Conservation (phyloP, 2,329 filamentous ascomycete species). For the Zasmidium cellare region DNA sequence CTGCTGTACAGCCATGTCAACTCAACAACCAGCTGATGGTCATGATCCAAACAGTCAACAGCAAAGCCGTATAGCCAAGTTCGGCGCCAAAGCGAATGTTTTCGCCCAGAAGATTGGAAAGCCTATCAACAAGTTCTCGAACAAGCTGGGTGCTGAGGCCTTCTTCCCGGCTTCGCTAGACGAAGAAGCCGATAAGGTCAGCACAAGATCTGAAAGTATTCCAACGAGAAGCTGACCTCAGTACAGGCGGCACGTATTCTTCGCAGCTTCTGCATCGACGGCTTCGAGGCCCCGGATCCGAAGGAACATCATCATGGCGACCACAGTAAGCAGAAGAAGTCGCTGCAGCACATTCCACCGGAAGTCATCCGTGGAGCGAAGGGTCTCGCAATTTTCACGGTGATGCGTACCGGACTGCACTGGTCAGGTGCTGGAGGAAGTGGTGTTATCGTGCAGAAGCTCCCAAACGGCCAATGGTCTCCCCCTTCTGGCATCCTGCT, state of each 20-base stretch:
- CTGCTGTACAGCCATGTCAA: too few species aligned
- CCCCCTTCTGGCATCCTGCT: constrained; percentile 85
- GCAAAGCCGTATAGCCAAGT: background rate
- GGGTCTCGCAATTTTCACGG: constrained; percentile 88
- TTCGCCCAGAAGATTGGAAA: constrained; percentile 66
- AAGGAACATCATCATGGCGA: constrained; percentile 7
- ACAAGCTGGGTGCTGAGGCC: constrained; percentile 74
- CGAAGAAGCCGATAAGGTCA: constrained; percentile 76
- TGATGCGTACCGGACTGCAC: constrained; percentile 89
- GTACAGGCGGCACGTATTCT: constrained; percentile 84
- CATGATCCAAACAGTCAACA: background rate
- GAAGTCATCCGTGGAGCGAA: constrained; percentile 82
- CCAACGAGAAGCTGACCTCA: background rate
- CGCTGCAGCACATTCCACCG: constrained; percentile 78
- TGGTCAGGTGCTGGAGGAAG: constrained; percentile 86
- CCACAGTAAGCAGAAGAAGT: constrained; percentile 56
- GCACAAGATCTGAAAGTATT: constrained; percentile 41
- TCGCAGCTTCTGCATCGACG: constrained; percentile 76
- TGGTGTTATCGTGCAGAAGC: constrained; percentile 78
- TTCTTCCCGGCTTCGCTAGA: constrained; percentile 84
- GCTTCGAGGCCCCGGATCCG: constrained; percentile 56
- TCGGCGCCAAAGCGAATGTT: constrained; percentile 6
- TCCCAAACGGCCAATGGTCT: constrained; percentile 83
- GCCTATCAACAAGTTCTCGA: constrained; percentile 76
- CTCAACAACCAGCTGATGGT: background rate